Percentiles rank a stretch among this genome's conserved stretches.
Conservation (phyloP, 2,329 filamentous ascomycete genomes). For the Pyrenochaeta sp. region DNA sequence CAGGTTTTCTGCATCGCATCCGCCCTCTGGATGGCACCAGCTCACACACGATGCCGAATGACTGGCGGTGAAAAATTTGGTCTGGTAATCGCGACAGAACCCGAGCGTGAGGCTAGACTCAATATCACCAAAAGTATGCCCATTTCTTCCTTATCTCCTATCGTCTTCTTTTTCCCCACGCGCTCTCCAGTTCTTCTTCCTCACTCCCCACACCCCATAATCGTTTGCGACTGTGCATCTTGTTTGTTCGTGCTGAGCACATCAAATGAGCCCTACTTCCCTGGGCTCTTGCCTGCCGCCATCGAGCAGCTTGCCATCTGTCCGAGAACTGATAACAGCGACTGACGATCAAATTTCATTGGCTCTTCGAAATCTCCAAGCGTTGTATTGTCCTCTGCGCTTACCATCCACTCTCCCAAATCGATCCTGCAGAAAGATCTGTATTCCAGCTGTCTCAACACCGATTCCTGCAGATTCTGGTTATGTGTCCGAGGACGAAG, state of each 20-base stretch:
- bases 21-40: slow-evolving; percentile 5
- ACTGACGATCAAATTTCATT: slow-evolving; percentile 31
- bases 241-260: neutral
- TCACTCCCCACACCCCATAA: slow-evolving; percentile 12
- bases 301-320: slow-evolving; percentile 41
- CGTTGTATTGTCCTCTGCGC: slow-evolving; percentile 44
- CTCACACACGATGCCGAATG: slow-evolving; percentile 30
- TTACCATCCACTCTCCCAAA: slow-evolving; percentile 28
- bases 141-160: slow-evolving; percentile 27
- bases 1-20: neutral
- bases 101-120: slow-evolving; percentile 40
- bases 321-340: slow-evolving; percentile 28
- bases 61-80: slow-evolving; percentile 45
- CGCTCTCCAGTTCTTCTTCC: slow-evolving; percentile 21
- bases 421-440: slow-evolving; percentile 14
- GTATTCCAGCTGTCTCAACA: slow-evolving; percentile 24
- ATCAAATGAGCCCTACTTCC: slow-evolving; percentile 36
- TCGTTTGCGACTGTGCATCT: no score
- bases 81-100: slow-evolving; percentile 24
- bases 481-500: slow-evolving; percentile 44
- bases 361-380: slow-evolving; percentile 36
- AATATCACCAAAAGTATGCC: slow-evolving; percentile 15
- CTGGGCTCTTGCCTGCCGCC: slow-evolving; percentile 38
- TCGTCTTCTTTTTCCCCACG: slow-evolving; percentile 25
- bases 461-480: slow-evolving; percentile 41